Evolutionary conservation across 768 basidiomycete genomes (phyloP), one percentile per base, ranked within the genome.

Genomic region (Exidia glandulosa): DNA sequence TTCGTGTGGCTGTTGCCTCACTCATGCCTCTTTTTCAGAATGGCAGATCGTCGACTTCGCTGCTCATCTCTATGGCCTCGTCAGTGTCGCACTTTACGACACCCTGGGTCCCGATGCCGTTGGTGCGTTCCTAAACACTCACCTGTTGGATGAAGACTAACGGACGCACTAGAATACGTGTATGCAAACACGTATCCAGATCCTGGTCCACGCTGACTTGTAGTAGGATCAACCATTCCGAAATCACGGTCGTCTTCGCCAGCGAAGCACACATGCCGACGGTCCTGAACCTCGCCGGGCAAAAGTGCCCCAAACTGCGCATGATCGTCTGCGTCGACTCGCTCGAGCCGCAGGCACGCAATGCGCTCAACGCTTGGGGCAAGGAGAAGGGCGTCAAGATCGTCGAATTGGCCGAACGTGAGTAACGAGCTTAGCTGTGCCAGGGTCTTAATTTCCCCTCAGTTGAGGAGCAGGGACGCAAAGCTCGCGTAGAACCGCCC

Each of bases 21-120:
- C n/a, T n/a, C n/a, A n/a, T 23, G 14, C 56, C n/a, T 56, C 55
- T 32, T 16, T 55, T 64, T 68, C 70, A 89, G 96, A 96, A 73
- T 99, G 96, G 95, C 94, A 97, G 72, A 74, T 95, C 32, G 76
- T 94, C 52, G 93, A 95, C 66, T 76, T 93, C 58, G 87, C 91
- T 14, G 75, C 85, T 60, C 83, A 88, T 57, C 86, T 84, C 9
- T 97, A 95, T 70, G 78, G 80, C 25, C 85, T 90, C 69, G 87
- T 95, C 34, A 82, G 85, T 6, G 92, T 96, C 63, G 87, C 86
- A 67, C 76, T 99, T 62, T 99, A 99, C 73, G 94, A 98, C 68
- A 97, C 94, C 0, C 76, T 98, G 50, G 96, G 96, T 13, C 85
- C 84, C 63, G 88, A 93, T 67, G 86, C 90, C 56, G 90, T 94